Evolutionary conservation across 2,329 filamentous ascomycete species (phyloP).

Genomic region (Trichoderma koningiopsis): DNA sequence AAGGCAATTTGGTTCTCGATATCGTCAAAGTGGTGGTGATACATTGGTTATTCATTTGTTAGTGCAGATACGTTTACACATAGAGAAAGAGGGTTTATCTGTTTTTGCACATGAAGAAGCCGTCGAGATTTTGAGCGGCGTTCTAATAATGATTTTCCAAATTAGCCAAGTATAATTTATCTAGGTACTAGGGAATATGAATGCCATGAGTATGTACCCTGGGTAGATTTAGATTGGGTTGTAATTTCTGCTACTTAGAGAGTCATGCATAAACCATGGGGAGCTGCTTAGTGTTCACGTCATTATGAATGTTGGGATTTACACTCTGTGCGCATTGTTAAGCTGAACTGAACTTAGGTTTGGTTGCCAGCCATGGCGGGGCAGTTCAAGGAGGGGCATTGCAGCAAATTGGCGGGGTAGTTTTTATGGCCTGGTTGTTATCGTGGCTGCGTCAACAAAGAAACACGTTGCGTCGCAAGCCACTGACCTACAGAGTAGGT

Average conservation of each 20-base stretch:
- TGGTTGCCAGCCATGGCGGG: background rate
- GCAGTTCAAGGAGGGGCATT: background rate
- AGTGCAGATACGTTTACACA: background rate
- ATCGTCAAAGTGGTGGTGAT: background rate
- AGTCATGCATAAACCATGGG: background rate
- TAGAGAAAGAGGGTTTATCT: background rate
- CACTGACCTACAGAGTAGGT: background rate
- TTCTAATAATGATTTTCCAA: background rate
- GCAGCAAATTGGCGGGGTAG: background rate
- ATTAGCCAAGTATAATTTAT: background rate
- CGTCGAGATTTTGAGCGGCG: background rate
- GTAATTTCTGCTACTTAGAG: background rate
- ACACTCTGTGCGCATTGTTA: background rate
- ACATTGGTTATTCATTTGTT: background rate
- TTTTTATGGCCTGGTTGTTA: background rate
- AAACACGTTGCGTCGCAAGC: conserved; percentile 1
- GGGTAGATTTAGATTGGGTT: background rate
- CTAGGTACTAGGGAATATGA: background rate
- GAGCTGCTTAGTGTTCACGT: background rate
- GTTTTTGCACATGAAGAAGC: background rate
- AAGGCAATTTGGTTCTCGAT: background rate
- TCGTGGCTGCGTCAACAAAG: background rate
- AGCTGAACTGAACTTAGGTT: background rate
- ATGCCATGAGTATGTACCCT: too few species aligned
- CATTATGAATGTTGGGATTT: background rate